Percentiles rank a stretch among this genome's conserved stretches.
Conservation (phyloP, 257 asterid species). For the Rauvolfia tetraphylla region DNA sequence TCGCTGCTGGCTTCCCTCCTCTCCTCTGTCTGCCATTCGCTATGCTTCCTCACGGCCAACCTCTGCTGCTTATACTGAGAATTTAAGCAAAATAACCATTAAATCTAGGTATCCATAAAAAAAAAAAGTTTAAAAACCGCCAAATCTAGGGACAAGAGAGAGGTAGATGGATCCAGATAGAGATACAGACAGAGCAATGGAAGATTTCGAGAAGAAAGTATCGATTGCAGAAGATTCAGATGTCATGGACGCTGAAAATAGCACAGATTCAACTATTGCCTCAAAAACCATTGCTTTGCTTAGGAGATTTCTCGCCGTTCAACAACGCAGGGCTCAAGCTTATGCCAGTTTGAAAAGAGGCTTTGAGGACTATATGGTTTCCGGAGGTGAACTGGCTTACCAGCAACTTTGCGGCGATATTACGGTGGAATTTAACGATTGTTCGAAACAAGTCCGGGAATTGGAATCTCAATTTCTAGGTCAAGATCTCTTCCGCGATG, state of each 20-base stretch:
- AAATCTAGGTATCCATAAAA: too few species aligned
- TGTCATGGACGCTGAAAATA: constrained; percentile 13
- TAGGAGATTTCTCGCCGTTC: constrained; percentile 67
- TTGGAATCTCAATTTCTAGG: constrained; percentile 63
- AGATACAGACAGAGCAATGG: constrained; percentile 23
- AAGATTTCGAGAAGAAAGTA: constrained; percentile 66
- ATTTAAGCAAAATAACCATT: too few species aligned
- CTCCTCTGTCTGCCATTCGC: too few species aligned
- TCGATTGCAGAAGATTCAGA: constrained; percentile 36
- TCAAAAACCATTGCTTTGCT: constrained; percentile 41
- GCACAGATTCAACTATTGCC: constrained; percentile 1
- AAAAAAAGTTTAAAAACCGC: too few species aligned
- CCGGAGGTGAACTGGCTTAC: constrained; percentile 78
- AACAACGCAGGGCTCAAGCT: constrained; percentile 85
- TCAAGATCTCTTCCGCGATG: constrained; percentile 73
- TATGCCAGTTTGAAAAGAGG: constrained; percentile 88
- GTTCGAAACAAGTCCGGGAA: constrained; percentile 87
- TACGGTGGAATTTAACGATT: constrained; percentile 78
- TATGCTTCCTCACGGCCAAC: too few species aligned
- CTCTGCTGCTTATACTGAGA: too few species aligned
- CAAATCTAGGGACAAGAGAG: too few species aligned
- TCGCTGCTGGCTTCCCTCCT: too few species aligned
- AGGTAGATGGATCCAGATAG: neutral
- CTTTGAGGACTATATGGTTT: constrained; percentile 66
- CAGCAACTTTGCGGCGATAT: constrained; percentile 87